Conservation (phyloP, 2,329 filamentous ascomycete species). For the Colletotrichum chrysophilum region DNA sequence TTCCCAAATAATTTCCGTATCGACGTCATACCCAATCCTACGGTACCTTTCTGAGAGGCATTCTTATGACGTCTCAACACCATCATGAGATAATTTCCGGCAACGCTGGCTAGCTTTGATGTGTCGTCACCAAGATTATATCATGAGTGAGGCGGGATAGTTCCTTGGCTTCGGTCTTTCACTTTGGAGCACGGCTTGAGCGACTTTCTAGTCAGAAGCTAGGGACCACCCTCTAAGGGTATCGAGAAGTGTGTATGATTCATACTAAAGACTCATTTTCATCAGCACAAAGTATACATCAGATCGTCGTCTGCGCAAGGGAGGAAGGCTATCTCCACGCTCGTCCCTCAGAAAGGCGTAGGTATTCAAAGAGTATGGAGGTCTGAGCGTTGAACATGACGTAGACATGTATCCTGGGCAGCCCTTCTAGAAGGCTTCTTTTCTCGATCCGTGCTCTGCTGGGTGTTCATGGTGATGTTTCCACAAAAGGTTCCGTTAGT, state of each 20-base stretch:
- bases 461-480: accelerated
- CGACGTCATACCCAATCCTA: background rate
- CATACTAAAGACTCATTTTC: background rate
- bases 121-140: background rate
- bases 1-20: background rate
- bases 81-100: background rate
- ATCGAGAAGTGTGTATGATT: background rate
- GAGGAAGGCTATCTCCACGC: background rate
- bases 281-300: background rate
- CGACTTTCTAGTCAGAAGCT: background rate
- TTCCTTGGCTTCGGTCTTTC: background rate
- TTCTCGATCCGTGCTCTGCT: background rate
- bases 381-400: background rate
- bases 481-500: background rate
- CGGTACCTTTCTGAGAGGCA: background rate
- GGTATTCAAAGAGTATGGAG: background rate
- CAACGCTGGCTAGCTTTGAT: background rate
- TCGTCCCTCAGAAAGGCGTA: background rate
- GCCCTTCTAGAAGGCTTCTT: background rate
- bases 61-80: background rate
- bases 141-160: background rate
- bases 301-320: background rate
- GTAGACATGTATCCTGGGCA: background rate
- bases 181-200: background rate
- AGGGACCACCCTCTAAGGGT: background rate